Base-by-base conservation (phyloP, 192 early-diverging fungal genomes). In the Coemansia sp. region DNA sequence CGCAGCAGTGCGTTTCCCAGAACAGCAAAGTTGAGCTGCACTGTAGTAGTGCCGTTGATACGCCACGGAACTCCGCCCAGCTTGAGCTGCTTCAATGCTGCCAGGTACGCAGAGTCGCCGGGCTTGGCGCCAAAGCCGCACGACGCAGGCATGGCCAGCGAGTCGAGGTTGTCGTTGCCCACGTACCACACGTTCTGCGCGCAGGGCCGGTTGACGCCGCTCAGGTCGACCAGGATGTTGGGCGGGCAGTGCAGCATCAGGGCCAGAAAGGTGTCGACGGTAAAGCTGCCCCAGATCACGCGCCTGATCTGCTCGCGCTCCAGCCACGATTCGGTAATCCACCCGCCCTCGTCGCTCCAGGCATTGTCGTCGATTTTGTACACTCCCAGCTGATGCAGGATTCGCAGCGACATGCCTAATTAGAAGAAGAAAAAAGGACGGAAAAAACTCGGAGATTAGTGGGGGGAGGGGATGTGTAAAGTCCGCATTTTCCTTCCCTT, bases 301-400 rank as follows among this genome's bases (percentile, higher is more conserved):
- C 74, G 60, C 17, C 74, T 64, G 5, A 71, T 63, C 56, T 77
- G 67, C 65, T 77, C 74, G 65, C 74, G 74, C 53, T 77, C 74
- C 18, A 77, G 57, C 74, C 74, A 77, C 11, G 74, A 68, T 33
- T 62, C 65, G n/a, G 60, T 41, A 21, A 77, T 57, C 74, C 74
- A 77, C 27, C 56, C 68, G 37, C 71, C 68, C 14, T 59, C 64
- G 29, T 62, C 60, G 52, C 56, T 52, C 65, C 64, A 71, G 5
- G 55, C 61, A 65, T 32, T 63, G 65, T 68, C 65, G 62, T 77
- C 74, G 21, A 77, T 63, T 56, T 60, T 70, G 57, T 56, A 71
- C n/a, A 71, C 68, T 37, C 65, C 68, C 43, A 77, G 65, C 68
- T 77, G 68, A 44, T 77, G 64, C 42, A 77, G 37, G 10, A 60